These are phyloP conservation scores for Ogataea hybrid DNA, from an alignment of 1,139 yeast species.

Conservation along the genomic window DNA sequence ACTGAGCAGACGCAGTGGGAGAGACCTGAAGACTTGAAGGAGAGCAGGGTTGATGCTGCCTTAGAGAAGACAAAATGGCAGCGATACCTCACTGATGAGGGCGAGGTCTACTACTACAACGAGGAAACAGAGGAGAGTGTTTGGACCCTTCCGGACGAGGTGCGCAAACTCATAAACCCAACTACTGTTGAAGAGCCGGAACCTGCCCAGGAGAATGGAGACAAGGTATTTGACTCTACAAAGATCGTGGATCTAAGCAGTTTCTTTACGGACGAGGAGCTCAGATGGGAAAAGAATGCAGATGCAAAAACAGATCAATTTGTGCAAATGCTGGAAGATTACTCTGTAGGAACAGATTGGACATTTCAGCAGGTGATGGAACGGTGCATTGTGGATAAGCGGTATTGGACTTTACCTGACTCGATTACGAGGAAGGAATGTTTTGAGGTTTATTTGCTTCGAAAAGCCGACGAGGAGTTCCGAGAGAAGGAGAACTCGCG, in stretches of 20 bases:
- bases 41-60: slow-evolving; percentile 36
- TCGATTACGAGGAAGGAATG: slow-evolving; percentile 57
- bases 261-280: slow-evolving; percentile 2
- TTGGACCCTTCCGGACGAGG: slow-evolving; percentile 72
- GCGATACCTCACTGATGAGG: slow-evolving; percentile 65
- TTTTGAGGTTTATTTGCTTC: slow-evolving; percentile 63
- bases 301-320: slow-evolving; percentile 45
- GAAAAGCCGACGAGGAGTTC: slow-evolving; percentile 53
- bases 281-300: neutral
- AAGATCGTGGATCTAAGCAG: slow-evolving; percentile 1
- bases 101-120: slow-evolving; percentile 67
- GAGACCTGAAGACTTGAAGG: slow-evolving; percentile 55
- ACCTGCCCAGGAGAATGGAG: slow-evolving; percentile 1
- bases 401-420: slow-evolving; percentile 69
- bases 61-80: slow-evolving; percentile 54
- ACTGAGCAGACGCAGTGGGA: slow-evolving; percentile 83
- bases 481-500: slow-evolving; percentile 51
- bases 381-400: slow-evolving; percentile 53
- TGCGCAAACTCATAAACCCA: slow-evolving; percentile 15
- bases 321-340: slow-evolving; percentile 48
- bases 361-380: slow-evolving; percentile 68
- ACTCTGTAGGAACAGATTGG: slow-evolving; percentile 70
- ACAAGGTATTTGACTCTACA: slow-evolving; percentile 3
- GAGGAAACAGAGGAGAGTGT: slow-evolving; percentile 63
- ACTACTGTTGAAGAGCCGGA: slow-evolving; percentile 3